phyloP scores from a whole-genome alignment of 2,329 filamentous ascomycete species.

The Conoideocrella luteorostrata region DNA sequence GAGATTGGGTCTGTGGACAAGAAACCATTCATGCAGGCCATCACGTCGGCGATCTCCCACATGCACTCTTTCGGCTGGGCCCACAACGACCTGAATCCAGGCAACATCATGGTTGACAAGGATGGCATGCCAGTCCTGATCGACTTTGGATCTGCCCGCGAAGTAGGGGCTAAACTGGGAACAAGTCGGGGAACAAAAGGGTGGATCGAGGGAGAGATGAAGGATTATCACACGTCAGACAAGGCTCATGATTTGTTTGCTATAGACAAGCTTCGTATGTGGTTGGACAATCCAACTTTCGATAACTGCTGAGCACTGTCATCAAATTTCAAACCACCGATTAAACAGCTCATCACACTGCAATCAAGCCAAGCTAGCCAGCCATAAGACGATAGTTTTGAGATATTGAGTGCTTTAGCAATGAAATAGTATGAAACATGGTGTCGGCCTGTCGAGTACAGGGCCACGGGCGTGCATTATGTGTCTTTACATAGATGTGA shows the following conservation, averaged over 20 bases:
- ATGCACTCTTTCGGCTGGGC: slow-evolving; percentile 14
- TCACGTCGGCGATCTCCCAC: slow-evolving; percentile 8
- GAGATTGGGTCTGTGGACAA: slow-evolving; percentile 7
- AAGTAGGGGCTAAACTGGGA: background rate
- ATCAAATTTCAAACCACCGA: too few species aligned
- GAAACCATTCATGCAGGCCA: slow-evolving; percentile 3
- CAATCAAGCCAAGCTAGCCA: too few species aligned
- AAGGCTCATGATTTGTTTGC: slow-evolving; percentile 11
- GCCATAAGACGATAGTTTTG: too few species aligned
- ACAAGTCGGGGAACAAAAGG: slow-evolving; percentile 10
- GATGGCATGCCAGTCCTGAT: slow-evolving; percentile 12
- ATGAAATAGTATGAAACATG: too few species aligned
- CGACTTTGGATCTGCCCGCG: slow-evolving; percentile 12
- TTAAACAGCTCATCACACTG: too few species aligned
- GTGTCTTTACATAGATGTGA: too few species aligned
- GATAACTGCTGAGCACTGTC: too few species aligned
- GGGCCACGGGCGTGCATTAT: too few species aligned
- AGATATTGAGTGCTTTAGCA: too few species aligned
- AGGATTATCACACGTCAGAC: slow-evolving; percentile 12
- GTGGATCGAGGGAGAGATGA: slow-evolving; percentile 10
- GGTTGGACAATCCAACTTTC: slow-evolving; percentile 6
- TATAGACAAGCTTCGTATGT: slow-evolving; percentile 10
- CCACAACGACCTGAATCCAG: slow-evolving; percentile 16
- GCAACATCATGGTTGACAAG: slow-evolving; percentile 13
- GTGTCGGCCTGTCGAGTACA: too few species aligned